Percentiles rank a stretch among this genome's conserved stretches.
These are phyloP conservation scores for Dendrostoma leiphaemia DNA, from an alignment of 2,329 filamentous ascomycete genomes.

Conservation along the genomic window DNA sequence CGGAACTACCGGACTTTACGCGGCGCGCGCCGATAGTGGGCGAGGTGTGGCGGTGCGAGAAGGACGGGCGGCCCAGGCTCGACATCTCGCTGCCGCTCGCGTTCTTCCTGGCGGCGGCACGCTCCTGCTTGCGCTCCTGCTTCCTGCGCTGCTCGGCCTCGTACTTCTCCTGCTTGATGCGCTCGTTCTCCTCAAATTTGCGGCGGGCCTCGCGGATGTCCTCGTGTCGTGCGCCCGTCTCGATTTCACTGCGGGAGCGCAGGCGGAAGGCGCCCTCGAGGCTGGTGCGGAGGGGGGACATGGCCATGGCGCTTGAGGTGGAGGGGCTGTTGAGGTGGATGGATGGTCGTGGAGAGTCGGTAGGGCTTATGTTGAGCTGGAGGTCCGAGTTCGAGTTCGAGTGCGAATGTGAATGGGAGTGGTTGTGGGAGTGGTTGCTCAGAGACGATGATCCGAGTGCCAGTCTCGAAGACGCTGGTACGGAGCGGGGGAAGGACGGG, in stretches of 20 bases:
- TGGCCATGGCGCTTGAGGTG: conserved; percentile 37
- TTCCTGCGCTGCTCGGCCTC: conserved; percentile 57
- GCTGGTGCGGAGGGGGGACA: conserved; percentile 56
- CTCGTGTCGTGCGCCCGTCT: conserved; percentile 52
- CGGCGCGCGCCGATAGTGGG: conserved; percentile 12
- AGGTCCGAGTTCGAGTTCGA: conserved; percentile 41
- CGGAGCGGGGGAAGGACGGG: conserved; percentile 27
- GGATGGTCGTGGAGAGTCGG: conserved; percentile 26
- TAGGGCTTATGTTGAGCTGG: conserved; percentile 32
- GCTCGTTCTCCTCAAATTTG: conserved; percentile 62
- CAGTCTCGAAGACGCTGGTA: conserved; percentile 30
- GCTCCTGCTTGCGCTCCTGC: conserved; percentile 54
- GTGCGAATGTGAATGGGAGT: too few species aligned
- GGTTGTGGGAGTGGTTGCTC: conserved; percentile 1
- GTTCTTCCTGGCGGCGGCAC: conserved; percentile 40
- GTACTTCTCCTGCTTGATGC: conserved; percentile 60
- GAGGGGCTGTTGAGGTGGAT: conserved; percentile 23
- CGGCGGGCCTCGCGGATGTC: conserved; percentile 60
- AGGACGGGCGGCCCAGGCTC: conserved; percentile 16
- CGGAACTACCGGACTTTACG: background rate
- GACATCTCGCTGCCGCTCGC: conserved; percentile 24
- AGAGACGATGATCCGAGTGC: conserved; percentile 25
- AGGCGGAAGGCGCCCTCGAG: conserved; percentile 59
- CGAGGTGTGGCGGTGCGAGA: conserved; percentile 26
- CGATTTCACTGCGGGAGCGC: conserved; percentile 59